Evolutionary conservation across 2,329 filamentous ascomycete species (phyloP), one percentile per base, ranked within the genome.

Genomic region (Sarocladiaceae sp.): DNA sequence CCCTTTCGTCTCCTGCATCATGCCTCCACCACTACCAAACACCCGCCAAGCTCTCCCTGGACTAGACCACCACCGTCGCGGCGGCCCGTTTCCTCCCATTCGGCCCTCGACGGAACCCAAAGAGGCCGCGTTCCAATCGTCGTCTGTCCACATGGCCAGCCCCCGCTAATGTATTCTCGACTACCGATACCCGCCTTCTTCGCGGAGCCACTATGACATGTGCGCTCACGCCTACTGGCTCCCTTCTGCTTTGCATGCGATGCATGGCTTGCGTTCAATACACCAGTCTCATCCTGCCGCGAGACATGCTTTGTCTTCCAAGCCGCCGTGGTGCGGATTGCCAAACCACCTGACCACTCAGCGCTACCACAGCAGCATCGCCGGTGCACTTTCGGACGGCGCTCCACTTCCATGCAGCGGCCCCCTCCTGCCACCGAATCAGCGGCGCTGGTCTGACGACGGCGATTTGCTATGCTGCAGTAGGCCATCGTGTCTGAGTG

Each of bases 41-140:
- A 26, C 23, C 11, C 44, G 26, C 44, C 44, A 48, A 33, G 18
- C 44, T 33, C 17, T 20, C 44, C 18, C 23, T 20, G 44, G 44
- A 48, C 44, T 48, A 48, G 44, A 48, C 26, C 17, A 48, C 44
- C 15, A 31, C 26, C 44, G 15, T 48, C 44, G 28, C 28, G 8
- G n/a, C 44, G 44, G 44, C 44, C 44, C 44, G 44, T 48, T 20
- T 29, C 44, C 18, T 48, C 26, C 44, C 28, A 31, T 48, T 29
- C 44, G 26, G 44, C 26, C 44, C 26, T 48, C 44, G 7, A 46
- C 40, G 22, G 22, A 17, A 29, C 26, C 29, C 29, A 33, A n/a
- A n/a, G 10, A 48, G 44, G n/a, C 44, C 44, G 26, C 44, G 22
- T 48, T 48, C 44, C 44, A 33, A 33, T 33, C 44, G 18, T 26